Evolutionary conservation across 169 alveolate species (phyloP).

Genomic region (Cryptosporidium ryanae): DNA sequence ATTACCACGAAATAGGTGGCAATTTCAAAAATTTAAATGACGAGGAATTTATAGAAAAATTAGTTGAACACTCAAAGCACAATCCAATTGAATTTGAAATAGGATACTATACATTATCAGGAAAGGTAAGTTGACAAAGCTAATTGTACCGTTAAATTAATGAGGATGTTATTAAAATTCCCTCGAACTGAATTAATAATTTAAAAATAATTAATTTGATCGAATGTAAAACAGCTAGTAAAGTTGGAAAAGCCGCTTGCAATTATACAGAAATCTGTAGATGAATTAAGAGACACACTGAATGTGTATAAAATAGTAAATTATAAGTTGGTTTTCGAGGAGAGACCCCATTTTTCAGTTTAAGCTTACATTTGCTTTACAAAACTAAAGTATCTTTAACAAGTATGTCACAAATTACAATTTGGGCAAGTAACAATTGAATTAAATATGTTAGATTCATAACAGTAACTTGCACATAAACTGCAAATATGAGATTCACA

Average conservation of each 20-base stretch:
- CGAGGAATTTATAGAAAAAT: background rate
- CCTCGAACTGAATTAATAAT: background rate
- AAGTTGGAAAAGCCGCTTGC: constrained; percentile 55
- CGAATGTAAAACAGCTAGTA: background rate
- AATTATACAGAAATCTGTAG: constrained; percentile 7
- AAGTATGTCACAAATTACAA: background rate
- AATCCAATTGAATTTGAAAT: constrained; percentile 32
- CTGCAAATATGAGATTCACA: constrained; percentile 35
- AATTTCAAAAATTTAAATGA: background rate
- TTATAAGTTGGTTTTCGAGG: constrained; percentile 52
- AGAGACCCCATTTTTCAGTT: constrained; percentile 32
- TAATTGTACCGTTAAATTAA: background rate
- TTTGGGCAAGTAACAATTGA: constrained; percentile 17
- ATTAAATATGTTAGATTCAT: background rate
- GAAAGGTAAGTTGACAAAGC: constrained; percentile 35
- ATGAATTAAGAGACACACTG: background rate
- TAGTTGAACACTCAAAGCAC: constrained; percentile 11
- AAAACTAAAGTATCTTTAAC: background rate
- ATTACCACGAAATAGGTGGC: background rate
- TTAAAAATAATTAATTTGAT: background rate
- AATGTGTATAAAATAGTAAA: constrained; percentile 29
- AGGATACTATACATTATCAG: constrained; percentile 35
- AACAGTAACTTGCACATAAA: constrained; percentile 25
- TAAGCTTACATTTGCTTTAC: background rate
- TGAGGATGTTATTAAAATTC: too few species aligned